Evolutionary conservation across 495 filamentous ascomycete genomes (phyloP).

Genomic region (Pseudotulostoma volvatum): DNA sequence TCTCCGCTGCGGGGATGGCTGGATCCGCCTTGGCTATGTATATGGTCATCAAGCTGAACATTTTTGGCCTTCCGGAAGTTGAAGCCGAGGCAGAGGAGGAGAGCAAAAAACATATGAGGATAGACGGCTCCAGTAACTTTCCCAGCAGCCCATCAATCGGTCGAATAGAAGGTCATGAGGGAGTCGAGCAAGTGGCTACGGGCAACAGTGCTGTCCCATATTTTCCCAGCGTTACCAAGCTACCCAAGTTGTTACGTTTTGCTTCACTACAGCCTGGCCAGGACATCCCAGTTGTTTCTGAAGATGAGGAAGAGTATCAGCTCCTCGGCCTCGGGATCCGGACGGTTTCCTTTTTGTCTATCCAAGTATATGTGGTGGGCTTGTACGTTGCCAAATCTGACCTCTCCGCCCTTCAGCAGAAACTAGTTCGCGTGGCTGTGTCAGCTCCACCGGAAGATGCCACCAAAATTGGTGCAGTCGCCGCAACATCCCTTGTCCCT

Average conservation of each 20-base stretch:
- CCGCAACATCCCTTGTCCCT: constrained; percentile 68
- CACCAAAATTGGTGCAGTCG: constrained; percentile 37
- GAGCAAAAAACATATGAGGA: constrained; percentile 11
- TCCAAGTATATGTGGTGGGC: constrained; percentile 90
- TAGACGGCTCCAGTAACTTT: constrained; percentile 28
- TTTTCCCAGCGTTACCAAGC: constrained; percentile 57
- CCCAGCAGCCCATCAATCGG: constrained; percentile 22
- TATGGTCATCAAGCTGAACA: constrained; percentile 22
- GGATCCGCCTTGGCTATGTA: constrained; percentile 23
- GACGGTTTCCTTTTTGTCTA: constrained; percentile 74
- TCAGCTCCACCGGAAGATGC: constrained; percentile 14
- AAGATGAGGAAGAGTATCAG: constrained; percentile 51
- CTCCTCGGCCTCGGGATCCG: constrained; percentile 75
- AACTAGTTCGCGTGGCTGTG: constrained; percentile 32
- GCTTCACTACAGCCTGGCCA: constrained; percentile 23
- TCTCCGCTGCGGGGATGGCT: constrained; percentile 23
- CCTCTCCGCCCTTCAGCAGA: constrained; percentile 40
- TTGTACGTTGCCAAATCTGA: constrained; percentile 73
- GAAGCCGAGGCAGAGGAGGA: constrained; percentile 2
- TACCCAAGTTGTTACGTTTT: constrained; percentile 31
- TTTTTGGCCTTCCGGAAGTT: constrained; percentile 18
- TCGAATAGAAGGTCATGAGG: constrained; percentile 35
- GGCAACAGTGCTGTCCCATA: constrained; percentile 70
- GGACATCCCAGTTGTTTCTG: constrained; percentile 12
- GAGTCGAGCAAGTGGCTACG: constrained; percentile 51